Evolutionary conservation across 495 filamentous ascomycete genomes (phyloP).

Genomic region (Lasiosphaeris hirsuta): DNA sequence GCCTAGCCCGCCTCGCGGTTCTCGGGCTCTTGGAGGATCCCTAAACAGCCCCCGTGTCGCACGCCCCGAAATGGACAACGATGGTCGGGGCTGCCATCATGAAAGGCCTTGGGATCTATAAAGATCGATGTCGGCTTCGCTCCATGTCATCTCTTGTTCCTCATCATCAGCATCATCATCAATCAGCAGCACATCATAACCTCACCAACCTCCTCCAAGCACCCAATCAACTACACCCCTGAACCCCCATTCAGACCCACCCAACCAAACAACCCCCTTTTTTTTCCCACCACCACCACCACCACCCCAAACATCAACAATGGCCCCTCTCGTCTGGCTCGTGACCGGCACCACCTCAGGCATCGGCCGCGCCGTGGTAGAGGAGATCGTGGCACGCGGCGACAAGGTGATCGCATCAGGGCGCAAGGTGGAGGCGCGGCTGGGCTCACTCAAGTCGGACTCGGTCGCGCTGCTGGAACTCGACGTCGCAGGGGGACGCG

Average conservation of each 20-base stretch:
- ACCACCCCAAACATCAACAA: neutral
- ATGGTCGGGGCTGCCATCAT: too few relatives aligned
- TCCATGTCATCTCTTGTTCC: too few relatives aligned
- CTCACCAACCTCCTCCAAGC: too few relatives aligned
- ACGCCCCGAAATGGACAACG: too few relatives aligned
- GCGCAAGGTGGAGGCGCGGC: slow-evolving; percentile 29
- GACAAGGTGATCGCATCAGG: slow-evolving; percentile 47
- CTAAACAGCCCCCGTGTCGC: too few relatives aligned
- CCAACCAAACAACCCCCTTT: slow-evolving; percentile 16
- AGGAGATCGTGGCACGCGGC: slow-evolving; percentile 41
- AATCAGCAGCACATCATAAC: too few relatives aligned
- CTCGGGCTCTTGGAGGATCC: too few relatives aligned
- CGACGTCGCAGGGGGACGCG: slow-evolving; percentile 35
- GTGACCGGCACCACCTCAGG: slow-evolving; percentile 32
- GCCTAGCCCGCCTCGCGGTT: too few relatives aligned
- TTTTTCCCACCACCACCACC: neutral
- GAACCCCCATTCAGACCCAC: neutral
- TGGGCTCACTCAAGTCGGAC: slow-evolving; percentile 18
- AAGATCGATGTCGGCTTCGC: too few relatives aligned
- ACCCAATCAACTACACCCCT: too few relatives aligned
- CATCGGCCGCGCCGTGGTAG: slow-evolving; percentile 32
- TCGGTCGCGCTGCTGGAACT: slow-evolving; percentile 36
- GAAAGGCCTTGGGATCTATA: too few relatives aligned
- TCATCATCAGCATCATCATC: too few relatives aligned
- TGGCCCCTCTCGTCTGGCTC: slow-evolving; percentile 25